These are phyloP conservation scores for Rosa chinensis DNA, from an alignment of 306 rosid species.

Conservation along the genomic window DNA sequence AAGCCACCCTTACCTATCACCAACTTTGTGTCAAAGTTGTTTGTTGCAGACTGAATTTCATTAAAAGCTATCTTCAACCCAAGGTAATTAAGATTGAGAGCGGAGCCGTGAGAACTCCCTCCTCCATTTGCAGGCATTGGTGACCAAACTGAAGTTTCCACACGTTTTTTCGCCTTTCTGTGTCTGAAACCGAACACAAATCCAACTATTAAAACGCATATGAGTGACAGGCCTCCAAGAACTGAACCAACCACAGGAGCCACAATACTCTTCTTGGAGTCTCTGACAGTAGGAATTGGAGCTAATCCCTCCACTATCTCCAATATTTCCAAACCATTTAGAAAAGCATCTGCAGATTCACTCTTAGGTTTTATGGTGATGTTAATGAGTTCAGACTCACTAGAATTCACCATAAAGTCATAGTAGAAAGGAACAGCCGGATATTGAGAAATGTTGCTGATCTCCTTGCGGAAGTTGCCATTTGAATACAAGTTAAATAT, in stretches of 20 bases:
- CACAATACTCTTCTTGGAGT: background rate
- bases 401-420: slow-evolving; percentile 30
- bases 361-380: slow-evolving; percentile 21
- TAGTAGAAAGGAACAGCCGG: slow-evolving; percentile 8
- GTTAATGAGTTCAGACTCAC: slow-evolving; percentile 15
- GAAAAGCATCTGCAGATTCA: background rate
- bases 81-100: slow-evolving; percentile 33
- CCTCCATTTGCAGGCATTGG: slow-evolving; percentile 38
- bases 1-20: slow-evolving; percentile 52
- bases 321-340: slow-evolving; percentile 53
- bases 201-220: slow-evolving; percentile 23
- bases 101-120: slow-evolving; percentile 41
- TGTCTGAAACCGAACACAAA: slow-evolving; percentile 22
- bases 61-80: slow-evolving; percentile 38
- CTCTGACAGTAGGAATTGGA: background rate
- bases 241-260: slow-evolving; percentile 25
- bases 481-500: slow-evolving; percentile 22
- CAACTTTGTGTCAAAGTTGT: slow-evolving; percentile 35
- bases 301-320: slow-evolving; percentile 19
- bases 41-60: slow-evolving; percentile 42
- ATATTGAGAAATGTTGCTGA: accelerated
- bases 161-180: slow-evolving; percentile 20
- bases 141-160: slow-evolving; percentile 34
- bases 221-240: slow-evolving; percentile 31
- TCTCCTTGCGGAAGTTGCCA: background rate